Base-by-base conservation (phyloP, 495 filamentous ascomycete genomes). In the Bathelium albidoporum region DNA sequence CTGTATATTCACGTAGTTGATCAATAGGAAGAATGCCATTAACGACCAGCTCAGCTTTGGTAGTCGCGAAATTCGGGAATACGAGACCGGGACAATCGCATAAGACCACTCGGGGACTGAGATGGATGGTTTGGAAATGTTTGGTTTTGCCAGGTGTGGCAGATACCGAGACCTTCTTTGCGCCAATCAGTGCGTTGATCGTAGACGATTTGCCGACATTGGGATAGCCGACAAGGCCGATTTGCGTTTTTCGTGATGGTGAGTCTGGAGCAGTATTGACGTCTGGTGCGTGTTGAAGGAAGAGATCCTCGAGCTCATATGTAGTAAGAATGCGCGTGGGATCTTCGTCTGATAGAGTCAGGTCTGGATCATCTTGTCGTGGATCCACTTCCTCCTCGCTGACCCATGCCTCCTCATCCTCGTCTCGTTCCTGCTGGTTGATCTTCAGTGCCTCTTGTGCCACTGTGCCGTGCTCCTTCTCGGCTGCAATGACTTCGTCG, bases 181-280 rank as follows among this genome's bases (percentile, higher is more conserved):
- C 88, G 59, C 95, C 95, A 63, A 97, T 89, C 44, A 99, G 84
- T 14, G 95, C 93, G 77, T 99, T 99, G 80, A 99, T 97, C 9
- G 95, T 99, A 44, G 90, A 96, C 7, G 95, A 97, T 75, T 99
- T 99, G 70, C 95, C 95, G 67, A 97, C 95, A 76, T 99, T 99
- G 65, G 95, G 95, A 78, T 99, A 99, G 32, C 95, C 95, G 60
- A 99, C 94, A 16, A 99, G 81, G 66, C 95, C 95, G 69, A 99
- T 94, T 63, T 87, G 83, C 20, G 90, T 87, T 73, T 93, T 97
- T 65, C 82, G 81, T 18, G 76, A 70, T 28, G 60, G 43, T 32
- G 32, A n/a, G 18, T 69, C 67, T 16, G 68, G 60, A 59, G 61
- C 59, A 10, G 45, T 14, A 7, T 73, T 69, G 45, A 77, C 70